phyloP scores from a whole-genome alignment of 129 eudicot species.

The Lonicera japonica region DNA sequence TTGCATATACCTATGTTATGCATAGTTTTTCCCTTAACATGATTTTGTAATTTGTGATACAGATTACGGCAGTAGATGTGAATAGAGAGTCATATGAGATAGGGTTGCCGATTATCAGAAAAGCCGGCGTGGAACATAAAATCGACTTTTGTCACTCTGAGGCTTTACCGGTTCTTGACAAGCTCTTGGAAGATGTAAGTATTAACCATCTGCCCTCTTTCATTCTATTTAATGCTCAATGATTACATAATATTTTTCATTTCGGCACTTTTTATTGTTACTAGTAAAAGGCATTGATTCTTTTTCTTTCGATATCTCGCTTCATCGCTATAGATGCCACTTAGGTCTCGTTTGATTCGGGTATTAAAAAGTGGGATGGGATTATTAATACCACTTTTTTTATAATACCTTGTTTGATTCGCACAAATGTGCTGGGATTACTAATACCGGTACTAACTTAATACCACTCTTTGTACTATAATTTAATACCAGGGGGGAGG shows the following conservation, averaged over 20 bases:
- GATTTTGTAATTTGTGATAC: background rate
- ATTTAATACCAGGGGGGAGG: no score
- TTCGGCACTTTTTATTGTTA: background rate
- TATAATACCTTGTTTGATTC: no score
- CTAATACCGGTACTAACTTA: no score
- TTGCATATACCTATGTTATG: background rate
- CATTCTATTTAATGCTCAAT: no score
- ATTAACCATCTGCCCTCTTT: background rate
- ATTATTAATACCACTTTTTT: no score
- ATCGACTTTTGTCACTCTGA: conserved; percentile 18
- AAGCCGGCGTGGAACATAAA: conserved; percentile 28
- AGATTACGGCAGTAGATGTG: conserved; percentile 24
- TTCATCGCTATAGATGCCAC: no score
- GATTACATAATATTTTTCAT: no score
- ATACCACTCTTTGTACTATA: no score
- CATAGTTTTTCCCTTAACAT: background rate
- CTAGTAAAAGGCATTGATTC: background rate
- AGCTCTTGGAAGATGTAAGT: conserved; percentile 25
- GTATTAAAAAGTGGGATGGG: no score
- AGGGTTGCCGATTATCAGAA: conserved; percentile 24
- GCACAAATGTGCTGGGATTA: no score
- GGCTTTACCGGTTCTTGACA: conserved; percentile 22
- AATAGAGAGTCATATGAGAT: conserved; percentile 11
- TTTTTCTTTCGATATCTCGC: background rate
- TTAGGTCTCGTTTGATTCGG: no score